A percentile compares a stretch with the other conserved stretches of the same genome.
phyloP scores from a whole-genome alignment of 306 rosid genomes.

The Cercis canadensis region DNA sequence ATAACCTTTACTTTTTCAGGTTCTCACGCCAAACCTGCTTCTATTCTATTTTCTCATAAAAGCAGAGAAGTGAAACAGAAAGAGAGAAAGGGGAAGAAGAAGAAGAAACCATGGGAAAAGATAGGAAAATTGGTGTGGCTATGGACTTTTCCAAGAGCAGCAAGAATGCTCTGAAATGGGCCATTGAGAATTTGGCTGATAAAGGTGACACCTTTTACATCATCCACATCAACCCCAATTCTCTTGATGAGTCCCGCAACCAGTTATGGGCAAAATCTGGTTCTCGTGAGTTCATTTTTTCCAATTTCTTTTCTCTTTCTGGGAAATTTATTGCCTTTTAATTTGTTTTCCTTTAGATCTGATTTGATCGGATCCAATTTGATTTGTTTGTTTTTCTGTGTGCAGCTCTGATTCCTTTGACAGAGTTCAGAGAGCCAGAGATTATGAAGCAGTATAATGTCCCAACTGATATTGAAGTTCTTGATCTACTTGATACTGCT shows the following conservation, averaged over 20 bases:
- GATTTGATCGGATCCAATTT: slow-evolving; percentile 4
- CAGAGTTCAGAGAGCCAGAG: slow-evolving; percentile 63
- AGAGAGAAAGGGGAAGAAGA: neutral
- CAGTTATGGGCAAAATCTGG: slow-evolving; percentile 65
- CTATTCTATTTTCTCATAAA: too few species aligned
- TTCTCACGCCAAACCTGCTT: too few species aligned
- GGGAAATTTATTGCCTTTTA: neutral
- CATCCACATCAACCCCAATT: slow-evolving; percentile 58
- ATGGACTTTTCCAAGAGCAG: slow-evolving; percentile 83
- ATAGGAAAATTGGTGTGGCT: slow-evolving; percentile 81
- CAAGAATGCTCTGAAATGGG: slow-evolving; percentile 88
- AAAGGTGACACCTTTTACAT: slow-evolving; percentile 79
- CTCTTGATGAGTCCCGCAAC: slow-evolving; percentile 52
- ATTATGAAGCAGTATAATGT: slow-evolving; percentile 57
- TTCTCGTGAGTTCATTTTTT: slow-evolving; percentile 58
- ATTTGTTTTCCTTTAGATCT: slow-evolving; percentile 2
- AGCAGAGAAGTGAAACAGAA: neutral
- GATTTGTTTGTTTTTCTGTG: neutral
- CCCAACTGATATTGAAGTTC: slow-evolving; percentile 67
- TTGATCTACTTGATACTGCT: slow-evolving; percentile 73
- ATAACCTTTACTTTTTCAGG: too few species aligned
- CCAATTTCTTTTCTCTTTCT: too few species aligned
- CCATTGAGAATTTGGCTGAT: slow-evolving; percentile 77
- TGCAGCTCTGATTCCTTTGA: slow-evolving; percentile 80
- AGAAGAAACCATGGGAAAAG: slow-evolving; percentile 62